Conservation (phyloP, 345 rosid species). For the Ceriops decandra region DNA sequence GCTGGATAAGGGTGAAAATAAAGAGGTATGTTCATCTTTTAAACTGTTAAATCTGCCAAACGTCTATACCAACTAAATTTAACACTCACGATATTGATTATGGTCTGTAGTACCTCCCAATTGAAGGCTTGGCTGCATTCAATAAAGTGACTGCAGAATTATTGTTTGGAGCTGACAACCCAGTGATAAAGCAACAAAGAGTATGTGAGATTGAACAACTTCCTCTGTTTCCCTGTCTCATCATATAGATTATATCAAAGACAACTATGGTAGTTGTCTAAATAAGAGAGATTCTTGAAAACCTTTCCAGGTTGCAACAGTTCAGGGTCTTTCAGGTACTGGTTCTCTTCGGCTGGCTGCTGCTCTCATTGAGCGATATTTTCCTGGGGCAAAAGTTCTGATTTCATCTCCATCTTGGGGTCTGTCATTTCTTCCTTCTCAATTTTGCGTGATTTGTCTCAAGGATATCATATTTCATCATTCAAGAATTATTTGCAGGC, state of each 20-base stretch:
- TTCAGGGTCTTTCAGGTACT: conserved; percentile 97
- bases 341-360: conserved; percentile 94
- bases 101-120: conserved; percentile 80
- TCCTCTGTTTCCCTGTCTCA: background rate
- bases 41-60: conserved; percentile 7
- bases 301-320: conserved; percentile 80
- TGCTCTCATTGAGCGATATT: conserved; percentile 88
- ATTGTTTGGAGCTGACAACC: conserved; percentile 74
- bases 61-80: background rate
- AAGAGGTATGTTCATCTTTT: conserved; percentile 60
- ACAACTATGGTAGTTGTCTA: background rate
- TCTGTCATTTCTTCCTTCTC: conserved; percentile 24
- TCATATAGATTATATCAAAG: background rate
- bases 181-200: conserved; percentile 61
- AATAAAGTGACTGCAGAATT: conserved; percentile 91
- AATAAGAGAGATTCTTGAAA: background rate
- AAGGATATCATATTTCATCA: background rate
- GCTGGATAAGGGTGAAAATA: conserved; percentile 88
- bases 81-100: conserved; percentile 8
- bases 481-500: conserved; percentile 44
- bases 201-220: conserved; percentile 42
- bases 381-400: conserved; percentile 81
- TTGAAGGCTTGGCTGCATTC: conserved; percentile 96
- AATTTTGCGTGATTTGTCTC: conserved; percentile 7
- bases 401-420: conserved; percentile 98